Base-by-base conservation (phyloP, 768 basidiomycete genomes). In the Collybia nuda region DNA sequence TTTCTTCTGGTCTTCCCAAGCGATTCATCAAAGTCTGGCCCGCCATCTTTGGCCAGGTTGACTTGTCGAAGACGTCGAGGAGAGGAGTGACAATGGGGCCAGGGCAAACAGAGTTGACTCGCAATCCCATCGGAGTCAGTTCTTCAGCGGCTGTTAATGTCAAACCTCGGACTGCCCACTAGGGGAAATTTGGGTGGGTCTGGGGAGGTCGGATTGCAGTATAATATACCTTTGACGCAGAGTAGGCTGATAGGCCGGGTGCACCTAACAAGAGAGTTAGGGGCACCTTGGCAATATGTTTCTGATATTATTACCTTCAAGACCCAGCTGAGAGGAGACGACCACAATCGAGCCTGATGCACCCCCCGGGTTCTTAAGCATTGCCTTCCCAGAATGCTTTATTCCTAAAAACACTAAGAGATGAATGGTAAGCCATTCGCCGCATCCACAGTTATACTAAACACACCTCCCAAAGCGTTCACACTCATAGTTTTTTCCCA, bases 311-410 rank as follows among this genome's bases (percentile, higher is more conserved):
- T 37, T 21, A 59, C 56, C 51, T 51, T 59, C 50, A 29, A 59
- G 48, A 15, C 58, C 58, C n/a, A 59, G 48, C 21, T 59, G 56
- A 5, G 58, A 55, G n/a, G 58, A 52, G 6, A 50, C 53, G 39
- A 57, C 54, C 5, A 59, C 44, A 29, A 59, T 59, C 7, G 58
- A 56, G 2, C 58, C 58, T 14, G 50, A 52, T 5, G 50, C 24
- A 17, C 51, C 41, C 19, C 43, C 54, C 3, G 54, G 45, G 28
- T 55, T 56, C 12, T 40, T 48, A 28, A 52, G 28, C 54, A 52
- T 56, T 17, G 54, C 51, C 18, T 47, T 45, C 7, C 44, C 47
- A 14, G 51, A 42, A 29, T 52, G 45, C 37, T 56, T 48, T 19
- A 56, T 56, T 35, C 51, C 54, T 22, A 56, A 46, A 36, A 56